These are phyloP conservation scores for Thalassiosira hispida DNA, from an alignment of 352 stramenopile species.

Conservation along the genomic window DNA sequence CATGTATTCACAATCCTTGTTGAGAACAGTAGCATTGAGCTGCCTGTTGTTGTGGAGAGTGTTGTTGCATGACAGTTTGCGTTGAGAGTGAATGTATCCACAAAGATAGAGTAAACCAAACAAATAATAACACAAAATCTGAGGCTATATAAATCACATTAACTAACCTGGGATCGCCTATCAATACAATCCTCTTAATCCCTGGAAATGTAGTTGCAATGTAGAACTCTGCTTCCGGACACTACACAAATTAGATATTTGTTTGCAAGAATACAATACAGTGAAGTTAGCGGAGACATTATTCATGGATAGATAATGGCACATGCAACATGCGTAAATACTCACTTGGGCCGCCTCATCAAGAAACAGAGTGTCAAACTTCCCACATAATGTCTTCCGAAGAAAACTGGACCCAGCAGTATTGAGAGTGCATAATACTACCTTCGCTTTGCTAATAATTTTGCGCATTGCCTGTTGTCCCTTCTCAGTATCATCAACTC, in stretches of 20 bases:
- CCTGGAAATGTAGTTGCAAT: conserved; percentile 64
- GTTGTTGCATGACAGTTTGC: no score
- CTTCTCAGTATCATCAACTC: conserved; percentile 13
- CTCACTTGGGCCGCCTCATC: conserved; percentile 52
- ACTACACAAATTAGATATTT: conserved; percentile 21
- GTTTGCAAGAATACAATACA: background rate
- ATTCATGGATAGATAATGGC: conserved; percentile 8
- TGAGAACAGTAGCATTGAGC: conserved; percentile 53
- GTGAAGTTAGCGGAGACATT: conserved; percentile 4
- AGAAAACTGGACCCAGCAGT: conserved; percentile 47
- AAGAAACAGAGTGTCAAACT: conserved; percentile 52
- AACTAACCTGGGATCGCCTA: conserved; percentile 61
- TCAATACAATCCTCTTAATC: conserved; percentile 53
- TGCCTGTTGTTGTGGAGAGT: no score
- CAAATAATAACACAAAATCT: no score
- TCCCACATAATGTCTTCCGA: conserved; percentile 13
- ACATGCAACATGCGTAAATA: background rate
- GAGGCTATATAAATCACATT: no score
- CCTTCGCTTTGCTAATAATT: conserved; percentile 28
- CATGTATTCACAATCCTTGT: conserved; percentile 28
- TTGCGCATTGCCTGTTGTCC: conserved; percentile 15
- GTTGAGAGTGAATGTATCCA: no score
- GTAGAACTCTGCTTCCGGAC: conserved; percentile 59
- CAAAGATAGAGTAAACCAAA: no score
- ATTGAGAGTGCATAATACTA: conserved; percentile 60